Conservation (phyloP, 2,329 filamentous ascomycete species). For the Pestalotiopsis sp. region DNA sequence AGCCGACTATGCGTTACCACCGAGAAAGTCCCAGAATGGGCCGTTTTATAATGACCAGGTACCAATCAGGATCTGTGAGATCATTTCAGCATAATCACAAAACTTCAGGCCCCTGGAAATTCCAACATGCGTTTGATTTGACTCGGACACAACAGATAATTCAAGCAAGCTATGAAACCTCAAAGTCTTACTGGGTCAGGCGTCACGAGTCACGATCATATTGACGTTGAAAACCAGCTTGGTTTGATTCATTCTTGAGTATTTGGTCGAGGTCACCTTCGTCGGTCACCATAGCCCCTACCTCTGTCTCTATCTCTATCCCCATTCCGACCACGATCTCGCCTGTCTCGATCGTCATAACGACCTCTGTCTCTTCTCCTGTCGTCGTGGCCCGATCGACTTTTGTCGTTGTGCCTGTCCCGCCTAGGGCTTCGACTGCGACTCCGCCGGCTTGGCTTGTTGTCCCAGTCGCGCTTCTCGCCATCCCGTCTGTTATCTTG, state of each 20-base stretch:
- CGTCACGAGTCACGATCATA: not conserved
- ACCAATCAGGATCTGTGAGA: conserved; percentile 57
- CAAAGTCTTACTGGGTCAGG: too few species aligned
- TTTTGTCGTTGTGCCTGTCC: conserved; percentile 17
- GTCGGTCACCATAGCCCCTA: conserved; percentile 18
- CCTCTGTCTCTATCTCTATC: conserved; percentile 23
- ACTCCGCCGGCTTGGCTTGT: conserved; percentile 31
- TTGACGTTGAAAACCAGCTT: not conserved
- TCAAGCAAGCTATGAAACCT: too few species aligned
- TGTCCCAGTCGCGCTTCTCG: conserved; percentile 25
- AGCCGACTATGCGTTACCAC: conserved; percentile 41
- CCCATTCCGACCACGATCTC: conserved; percentile 21
- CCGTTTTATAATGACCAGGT: conserved; percentile 65
- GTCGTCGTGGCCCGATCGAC: conserved; percentile 12
- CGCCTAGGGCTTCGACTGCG: conserved; percentile 31
- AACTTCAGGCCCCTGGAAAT: not conserved
- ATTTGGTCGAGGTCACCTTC: conserved; percentile 18
- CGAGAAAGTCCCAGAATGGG: conserved; percentile 48
- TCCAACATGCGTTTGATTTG: too few species aligned
- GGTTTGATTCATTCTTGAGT: not conserved
- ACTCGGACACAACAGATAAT: too few species aligned
- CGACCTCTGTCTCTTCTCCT: conserved; percentile 17
- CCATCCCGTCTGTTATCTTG: conserved; percentile 25
- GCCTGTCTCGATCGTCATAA: conserved; percentile 22
- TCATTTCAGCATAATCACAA: conserved; percentile 25